Conservation (phyloP, 1,139 yeast species). For the Hansenula lynferdii region DNA sequence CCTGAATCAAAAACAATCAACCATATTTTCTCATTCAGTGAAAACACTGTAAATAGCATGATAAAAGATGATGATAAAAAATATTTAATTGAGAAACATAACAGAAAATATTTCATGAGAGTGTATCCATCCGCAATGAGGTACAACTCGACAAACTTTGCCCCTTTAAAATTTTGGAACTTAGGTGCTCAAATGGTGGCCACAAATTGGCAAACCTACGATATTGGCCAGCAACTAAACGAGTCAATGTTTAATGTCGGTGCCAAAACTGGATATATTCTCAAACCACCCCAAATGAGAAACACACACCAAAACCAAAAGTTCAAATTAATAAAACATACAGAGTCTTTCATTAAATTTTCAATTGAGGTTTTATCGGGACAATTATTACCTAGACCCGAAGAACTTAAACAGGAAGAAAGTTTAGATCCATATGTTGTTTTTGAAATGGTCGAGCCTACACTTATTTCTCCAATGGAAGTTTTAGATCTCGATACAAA, state of each 20-base stretch:
- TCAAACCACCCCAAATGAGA: slow-evolving; percentile 54
- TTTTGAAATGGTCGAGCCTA: slow-evolving; percentile 18
- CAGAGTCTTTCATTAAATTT: slow-evolving; percentile 21
- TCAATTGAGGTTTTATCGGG: slow-evolving; percentile 66
- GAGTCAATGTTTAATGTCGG: slow-evolving; percentile 71
- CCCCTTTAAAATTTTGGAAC: slow-evolving; percentile 76
- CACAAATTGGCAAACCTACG: slow-evolving; percentile 94
- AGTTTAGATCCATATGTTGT: slow-evolving; percentile 17
- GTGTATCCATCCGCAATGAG: slow-evolving; percentile 83
- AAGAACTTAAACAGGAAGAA: slow-evolving; percentile 35
- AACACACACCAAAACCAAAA: slow-evolving; percentile 23
- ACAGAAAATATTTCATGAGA: slow-evolving; percentile 69
- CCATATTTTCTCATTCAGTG: slow-evolving; percentile 86
- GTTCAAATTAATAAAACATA: slow-evolving; percentile 17
- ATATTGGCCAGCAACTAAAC: slow-evolving; percentile 84
- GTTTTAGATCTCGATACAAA: slow-evolving; percentile 12
- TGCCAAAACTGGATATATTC: slow-evolving; percentile 63
- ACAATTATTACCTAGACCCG: slow-evolving; percentile 75
- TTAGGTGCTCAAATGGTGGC: slow-evolving; percentile 94
- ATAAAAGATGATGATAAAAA: slow-evolving; percentile 53
- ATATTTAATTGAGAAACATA: slow-evolving; percentile 65
- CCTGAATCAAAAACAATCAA: slow-evolving; percentile 80
- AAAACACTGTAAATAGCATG: slow-evolving; percentile 60
- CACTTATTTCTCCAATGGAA: slow-evolving; percentile 8
- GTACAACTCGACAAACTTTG: slow-evolving; percentile 73